These are phyloP conservation scores for Mycena epipterygia DNA, from an alignment of 768 basidiomycete species.

Conservation along the genomic window DNA sequence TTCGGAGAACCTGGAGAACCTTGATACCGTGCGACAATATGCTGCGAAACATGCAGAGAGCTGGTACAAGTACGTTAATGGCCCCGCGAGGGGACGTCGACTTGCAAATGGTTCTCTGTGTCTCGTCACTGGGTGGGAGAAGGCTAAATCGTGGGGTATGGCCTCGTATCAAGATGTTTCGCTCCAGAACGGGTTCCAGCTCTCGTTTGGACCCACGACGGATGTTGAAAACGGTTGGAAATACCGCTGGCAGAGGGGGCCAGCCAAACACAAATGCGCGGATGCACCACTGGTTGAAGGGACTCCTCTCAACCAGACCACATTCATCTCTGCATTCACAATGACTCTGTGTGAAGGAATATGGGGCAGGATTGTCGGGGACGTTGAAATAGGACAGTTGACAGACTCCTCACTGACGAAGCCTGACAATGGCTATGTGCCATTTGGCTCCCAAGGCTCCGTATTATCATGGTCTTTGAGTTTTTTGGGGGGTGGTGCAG, in stretches of 20 bases:
- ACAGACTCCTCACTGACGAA: background rate
- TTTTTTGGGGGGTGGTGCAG: background rate
- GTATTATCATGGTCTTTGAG: background rate
- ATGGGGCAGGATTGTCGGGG: constrained; percentile 13
- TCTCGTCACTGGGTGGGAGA: constrained; percentile 38
- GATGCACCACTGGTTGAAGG: background rate
- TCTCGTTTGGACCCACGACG: background rate
- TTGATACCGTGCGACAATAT: constrained; percentile 22
- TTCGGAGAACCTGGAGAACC: constrained; percentile 1
- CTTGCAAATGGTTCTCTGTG: constrained; percentile 32
- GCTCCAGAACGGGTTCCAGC: background rate
- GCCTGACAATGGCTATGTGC: background rate
- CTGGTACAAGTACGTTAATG: constrained; percentile 36
- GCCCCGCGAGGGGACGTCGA: constrained; percentile 15
- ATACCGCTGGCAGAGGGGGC: constrained; percentile 6
- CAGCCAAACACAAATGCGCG: background rate
- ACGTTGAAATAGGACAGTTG: background rate
- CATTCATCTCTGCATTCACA: constrained; percentile 18
- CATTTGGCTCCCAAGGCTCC: constrained; percentile 9
- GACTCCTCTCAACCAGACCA: constrained; percentile 6
- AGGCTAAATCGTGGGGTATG: constrained; percentile 32
- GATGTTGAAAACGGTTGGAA: background rate
- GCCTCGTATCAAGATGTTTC: constrained; percentile 17
- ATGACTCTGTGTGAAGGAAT: constrained; percentile 23
- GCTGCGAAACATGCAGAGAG: constrained; percentile 31